phyloP scores from a whole-genome alignment of 2,329 filamentous ascomycete species.

The Pseudocercospora pini-densiflorae region DNA sequence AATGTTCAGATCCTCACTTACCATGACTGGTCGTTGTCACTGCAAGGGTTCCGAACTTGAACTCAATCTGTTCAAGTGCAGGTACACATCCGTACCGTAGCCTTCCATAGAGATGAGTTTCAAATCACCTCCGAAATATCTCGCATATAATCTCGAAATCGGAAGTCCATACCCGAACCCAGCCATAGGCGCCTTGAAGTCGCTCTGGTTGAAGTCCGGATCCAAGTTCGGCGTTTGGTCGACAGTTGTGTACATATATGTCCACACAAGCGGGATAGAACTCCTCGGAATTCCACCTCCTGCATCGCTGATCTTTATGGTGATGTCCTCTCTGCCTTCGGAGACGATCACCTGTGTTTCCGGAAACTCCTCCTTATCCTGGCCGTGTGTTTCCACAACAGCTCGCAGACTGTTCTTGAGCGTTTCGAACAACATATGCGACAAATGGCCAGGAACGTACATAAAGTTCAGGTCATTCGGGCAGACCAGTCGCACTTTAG shows the following conservation, averaged over 20 bases:
- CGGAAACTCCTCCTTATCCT: slow-evolving; percentile 94
- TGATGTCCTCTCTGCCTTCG: slow-evolving; percentile 98
- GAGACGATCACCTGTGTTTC: slow-evolving; percentile 97
- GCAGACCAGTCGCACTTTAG: slow-evolving; percentile 94
- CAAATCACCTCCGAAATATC: slow-evolving; percentile 96
- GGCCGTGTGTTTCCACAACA: slow-evolving; percentile 92
- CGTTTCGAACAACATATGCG: slow-evolving; percentile 99
- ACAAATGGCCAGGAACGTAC: slow-evolving; percentile 98
- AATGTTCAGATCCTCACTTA: slow-evolving; percentile 57
- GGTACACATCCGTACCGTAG: slow-evolving; percentile 98
- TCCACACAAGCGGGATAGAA: slow-evolving; percentile 97
- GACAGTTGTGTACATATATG: slow-evolving; percentile 99
- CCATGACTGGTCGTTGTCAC: slow-evolving; percentile 89
- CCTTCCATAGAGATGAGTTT: slow-evolving; percentile 99
- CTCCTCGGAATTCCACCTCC: slow-evolving; percentile 93
- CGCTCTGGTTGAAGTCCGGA: slow-evolving; percentile 97
- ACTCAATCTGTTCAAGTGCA: slow-evolving; percentile 93
- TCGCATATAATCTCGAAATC: slow-evolving; percentile 89
- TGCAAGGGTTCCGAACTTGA: slow-evolving; percentile 95
- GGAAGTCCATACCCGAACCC: slow-evolving; percentile 98
- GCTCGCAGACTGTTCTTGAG: slow-evolving; percentile 97
- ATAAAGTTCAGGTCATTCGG: slow-evolving; percentile 89
- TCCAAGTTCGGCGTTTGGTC: slow-evolving; percentile 94
- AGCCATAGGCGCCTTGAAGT: slow-evolving; percentile 99
- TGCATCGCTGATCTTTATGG: slow-evolving; percentile 97